A percentile compares a stretch with the other conserved stretches of the same genome.
phyloP scores from a whole-genome alignment of 2,329 filamentous ascomycete genomes.

The Tolypocladium guangdongense region DNA sequence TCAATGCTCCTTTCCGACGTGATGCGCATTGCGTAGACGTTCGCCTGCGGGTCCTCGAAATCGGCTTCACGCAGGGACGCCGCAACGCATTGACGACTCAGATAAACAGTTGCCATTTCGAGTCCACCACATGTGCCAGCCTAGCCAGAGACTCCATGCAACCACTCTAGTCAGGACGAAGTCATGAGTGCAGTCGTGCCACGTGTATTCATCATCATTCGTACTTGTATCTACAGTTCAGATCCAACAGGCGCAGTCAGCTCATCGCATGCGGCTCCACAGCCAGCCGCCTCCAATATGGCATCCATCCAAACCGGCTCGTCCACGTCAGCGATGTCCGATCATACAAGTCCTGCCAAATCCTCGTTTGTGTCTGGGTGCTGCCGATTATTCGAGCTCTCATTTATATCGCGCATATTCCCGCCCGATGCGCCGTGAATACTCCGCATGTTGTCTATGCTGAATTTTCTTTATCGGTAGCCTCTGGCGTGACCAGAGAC shows the following conservation, averaged over 20 bases:
- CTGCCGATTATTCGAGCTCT: not conserved
- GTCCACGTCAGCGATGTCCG: not conserved
- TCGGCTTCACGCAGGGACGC: too few relatives aligned
- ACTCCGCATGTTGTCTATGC: slow-evolving; percentile 8
- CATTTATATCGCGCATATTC: not conserved
- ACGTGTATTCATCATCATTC: slow-evolving; percentile 2
- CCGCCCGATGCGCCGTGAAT: not conserved
- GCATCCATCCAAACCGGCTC: not conserved
- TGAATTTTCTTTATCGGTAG: slow-evolving; percentile 21
- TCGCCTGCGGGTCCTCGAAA: too few relatives aligned
- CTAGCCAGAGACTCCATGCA: too few relatives aligned
- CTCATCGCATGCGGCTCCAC: not conserved
- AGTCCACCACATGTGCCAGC: too few relatives aligned
- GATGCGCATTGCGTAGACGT: too few relatives aligned
- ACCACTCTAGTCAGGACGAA: too few relatives aligned
- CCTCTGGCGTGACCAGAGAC: slow-evolving; percentile 21
- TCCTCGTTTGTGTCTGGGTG: not conserved
- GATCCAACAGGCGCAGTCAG: slow-evolving; percentile 1
- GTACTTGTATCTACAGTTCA: slow-evolving; percentile 8
- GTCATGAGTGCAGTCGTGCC: not conserved
- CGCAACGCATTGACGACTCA: too few relatives aligned
- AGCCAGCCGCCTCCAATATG: not conserved
- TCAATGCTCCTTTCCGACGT: too few relatives aligned
- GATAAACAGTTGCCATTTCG: too few relatives aligned
- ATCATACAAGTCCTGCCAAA: not conserved